Evolutionary conservation across 768 basidiomycete species (phyloP).

Genomic region (Collybia sp.): DNA sequence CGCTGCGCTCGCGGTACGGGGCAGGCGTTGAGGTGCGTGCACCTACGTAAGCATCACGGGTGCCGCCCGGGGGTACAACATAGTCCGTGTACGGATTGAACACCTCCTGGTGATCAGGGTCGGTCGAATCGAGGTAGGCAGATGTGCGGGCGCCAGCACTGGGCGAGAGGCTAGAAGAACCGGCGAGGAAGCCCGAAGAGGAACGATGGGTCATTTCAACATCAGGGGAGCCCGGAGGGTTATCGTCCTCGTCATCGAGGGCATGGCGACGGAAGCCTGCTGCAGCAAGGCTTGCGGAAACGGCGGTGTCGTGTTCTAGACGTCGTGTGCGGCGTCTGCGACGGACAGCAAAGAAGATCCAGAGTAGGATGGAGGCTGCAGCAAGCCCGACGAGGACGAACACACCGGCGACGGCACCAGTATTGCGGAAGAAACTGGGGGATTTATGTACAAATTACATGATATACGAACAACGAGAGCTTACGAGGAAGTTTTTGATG

Average conservation of each 20-base stretch:
- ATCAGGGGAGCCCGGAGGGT: conserved; percentile 19
- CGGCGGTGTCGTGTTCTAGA: conserved; percentile 65
- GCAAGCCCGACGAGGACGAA: conserved; percentile 89
- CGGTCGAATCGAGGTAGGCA: conserved; percentile 30
- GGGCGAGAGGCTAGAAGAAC: conserved; percentile 12
- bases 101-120: conserved; percentile 26
- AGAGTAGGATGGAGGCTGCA: conserved; percentile 60
- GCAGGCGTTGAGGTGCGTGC: conserved; percentile 43
- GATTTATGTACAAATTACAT: conserved; percentile 6
- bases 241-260: conserved; percentile 58
- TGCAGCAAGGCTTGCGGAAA: conserved; percentile 70
- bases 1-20: conserved; percentile 26
- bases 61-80: conserved; percentile 18
- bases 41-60: conserved; percentile 36
- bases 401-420: conserved; percentile 87
- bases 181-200: conserved; percentile 25
- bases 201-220: conserved; percentile 38
- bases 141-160: conserved; percentile 27
- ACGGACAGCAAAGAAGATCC: conserved; percentile 66
- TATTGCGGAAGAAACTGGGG: conserved; percentile 80
- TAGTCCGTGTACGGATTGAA: conserved; percentile 56
- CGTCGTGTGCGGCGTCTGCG: conserved; percentile 55
- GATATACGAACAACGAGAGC: conserved; percentile 1
- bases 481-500: conserved; percentile 43
- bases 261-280: conserved; percentile 66